phyloP scores from a whole-genome alignment of 2,329 filamentous ascomycete genomes.

The Zymoseptoria ardabiliae region DNA sequence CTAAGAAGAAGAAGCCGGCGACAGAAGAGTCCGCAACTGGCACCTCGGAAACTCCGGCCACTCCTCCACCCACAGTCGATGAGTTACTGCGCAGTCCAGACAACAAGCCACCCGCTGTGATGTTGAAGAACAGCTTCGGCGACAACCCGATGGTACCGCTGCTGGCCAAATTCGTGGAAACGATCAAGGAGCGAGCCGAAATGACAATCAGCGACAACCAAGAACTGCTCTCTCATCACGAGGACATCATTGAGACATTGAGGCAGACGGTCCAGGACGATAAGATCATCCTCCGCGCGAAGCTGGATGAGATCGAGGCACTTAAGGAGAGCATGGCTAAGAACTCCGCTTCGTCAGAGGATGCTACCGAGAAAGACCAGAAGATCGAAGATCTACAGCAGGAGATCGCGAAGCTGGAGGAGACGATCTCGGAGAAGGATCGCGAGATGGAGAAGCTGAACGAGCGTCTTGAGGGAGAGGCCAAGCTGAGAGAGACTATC shows the following conservation, averaged over 20 bases:
- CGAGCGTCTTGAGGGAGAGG: slow-evolving; percentile 20
- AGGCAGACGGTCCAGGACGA: slow-evolving; percentile 67
- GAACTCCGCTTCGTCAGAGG: slow-evolving; percentile 40
- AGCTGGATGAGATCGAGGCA: slow-evolving; percentile 84
- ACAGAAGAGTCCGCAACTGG: slow-evolving; percentile 33
- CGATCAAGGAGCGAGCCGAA: slow-evolving; percentile 11
- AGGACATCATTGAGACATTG: slow-evolving; percentile 44
- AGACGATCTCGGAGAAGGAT: slow-evolving; percentile 31
- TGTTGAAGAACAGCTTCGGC: slow-evolving; percentile 13
- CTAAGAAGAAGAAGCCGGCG: slow-evolving; percentile 69
- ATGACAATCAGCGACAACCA: slow-evolving; percentile 14
- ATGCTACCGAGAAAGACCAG: slow-evolving; percentile 52
- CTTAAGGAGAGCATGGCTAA: slow-evolving; percentile 71
- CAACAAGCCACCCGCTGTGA: slow-evolving; percentile 6
- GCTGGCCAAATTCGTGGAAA: slow-evolving; percentile 11
- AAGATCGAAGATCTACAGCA: slow-evolving; percentile 60
- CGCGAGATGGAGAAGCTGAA: slow-evolving; percentile 22
- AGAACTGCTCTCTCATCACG: slow-evolving; percentile 14
- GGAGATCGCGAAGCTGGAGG: slow-evolving; percentile 44
- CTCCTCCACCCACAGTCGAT: slow-evolving; percentile 10
- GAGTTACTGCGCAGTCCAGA: slow-evolving; percentile 15
- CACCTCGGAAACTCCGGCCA: slow-evolving; percentile 1
- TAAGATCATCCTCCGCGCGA: slow-evolving; percentile 62
- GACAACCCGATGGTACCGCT: slow-evolving; percentile 18
- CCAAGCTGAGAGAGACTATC: slow-evolving; percentile 21